Base-by-base conservation (phyloP, 164 flowering plant genomes). In the Protea cynaroides region DNA sequence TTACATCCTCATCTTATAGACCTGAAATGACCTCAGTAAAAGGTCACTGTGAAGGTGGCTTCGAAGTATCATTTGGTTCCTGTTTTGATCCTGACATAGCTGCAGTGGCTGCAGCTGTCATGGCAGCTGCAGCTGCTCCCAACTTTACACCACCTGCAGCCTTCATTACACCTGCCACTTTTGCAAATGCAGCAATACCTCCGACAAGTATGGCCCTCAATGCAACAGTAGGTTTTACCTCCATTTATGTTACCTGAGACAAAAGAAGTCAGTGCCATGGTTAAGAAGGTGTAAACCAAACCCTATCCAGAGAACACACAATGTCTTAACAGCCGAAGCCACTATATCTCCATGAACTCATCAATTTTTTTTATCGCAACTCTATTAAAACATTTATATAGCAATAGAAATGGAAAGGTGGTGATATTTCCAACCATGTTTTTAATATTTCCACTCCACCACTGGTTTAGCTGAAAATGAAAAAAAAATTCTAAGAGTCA, bases 121-220 rank as follows among this genome's bases (percentile, higher is more conserved):
- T 69, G 37, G 94, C 94, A 51, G 89, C 90, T 4, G 94, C 90
- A 4, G 96, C 96, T 25, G 89, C 92, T 36, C 96, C 98, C 15
- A 92, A 10, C 80, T 92, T 92, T 19, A 65, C 92, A 37, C 95
- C 84, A 38, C 98, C 95, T 12, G 96, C 98, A 21, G 98, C 96
- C 72, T 92, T 92, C 86, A 88, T 76, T 9, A 71, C 89, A 68
- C 86, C 82, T 3, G 87, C 98, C 46, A 88, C 74, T 74, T 92
- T 92, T 3, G 95, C 96, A 82, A 84, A 92, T 44, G 83, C 90
- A 40, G 96, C 98, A 59, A 87, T 65, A 19, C 92, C 92, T 56
- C 98, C 98, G 2, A 92, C 96, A 5, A 89, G 79, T 1, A 84
- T 40, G 19, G 92, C 96, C 74, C 97, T 84, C 71, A 91, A 71